Evolutionary conservation across 352 stramenopile genomes (phyloP), one percentile per base, ranked within the genome.

Genomic region (Phytophthora colocasiae): DNA sequence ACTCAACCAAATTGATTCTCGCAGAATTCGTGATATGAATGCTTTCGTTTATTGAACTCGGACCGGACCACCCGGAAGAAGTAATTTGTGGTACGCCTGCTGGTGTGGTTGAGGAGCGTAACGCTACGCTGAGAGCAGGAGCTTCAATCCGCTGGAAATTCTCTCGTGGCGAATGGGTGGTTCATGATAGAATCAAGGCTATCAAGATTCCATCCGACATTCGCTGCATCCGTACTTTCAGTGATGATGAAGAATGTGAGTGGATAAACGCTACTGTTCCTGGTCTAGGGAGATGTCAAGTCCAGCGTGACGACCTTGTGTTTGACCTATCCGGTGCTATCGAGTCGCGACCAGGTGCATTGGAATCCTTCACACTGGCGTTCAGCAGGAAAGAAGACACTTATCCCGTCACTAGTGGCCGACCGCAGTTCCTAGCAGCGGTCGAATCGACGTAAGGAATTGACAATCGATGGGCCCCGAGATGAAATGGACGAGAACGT

Each of bases 1-100:
- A 17, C 11, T 69, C 1, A 52, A 29, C 19, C 26, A 47, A 45
- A 41, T 69, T 6, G 51, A 57, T 24, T 36, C 27, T 14, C 44
- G 57, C 5, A 48, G 17, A 31, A 24, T 12, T 10, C 8, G 10
- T 1, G 45, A 57, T n/a, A 17, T 54, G 26, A 27, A 63, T 12
- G 27, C 27, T 7, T 58, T 22, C 40, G 29, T 24, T 1, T 63
- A 11, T 4, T 63, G 7, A 10, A 11, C n/a, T 69, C 45, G 6
- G 44, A 63, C 2, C 52, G n/a, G n/a, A n/a, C n/a, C n/a, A 63
- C 15, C 61, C 52, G 0, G 61, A 69, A 61, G 36, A 63, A 49
- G 45, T 51, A 12, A 12, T 69, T 10, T 58, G 39, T 58, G 52
- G 52, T 17, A 32, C 22, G 31, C 19, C 43, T 40, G 9, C 12